A percentile compares a stretch with the other conserved stretches of the same genome.
Evolutionary conservation across 208 protist genomes (phyloP).

Genomic region (Trypanosoma cruzi): DNA sequence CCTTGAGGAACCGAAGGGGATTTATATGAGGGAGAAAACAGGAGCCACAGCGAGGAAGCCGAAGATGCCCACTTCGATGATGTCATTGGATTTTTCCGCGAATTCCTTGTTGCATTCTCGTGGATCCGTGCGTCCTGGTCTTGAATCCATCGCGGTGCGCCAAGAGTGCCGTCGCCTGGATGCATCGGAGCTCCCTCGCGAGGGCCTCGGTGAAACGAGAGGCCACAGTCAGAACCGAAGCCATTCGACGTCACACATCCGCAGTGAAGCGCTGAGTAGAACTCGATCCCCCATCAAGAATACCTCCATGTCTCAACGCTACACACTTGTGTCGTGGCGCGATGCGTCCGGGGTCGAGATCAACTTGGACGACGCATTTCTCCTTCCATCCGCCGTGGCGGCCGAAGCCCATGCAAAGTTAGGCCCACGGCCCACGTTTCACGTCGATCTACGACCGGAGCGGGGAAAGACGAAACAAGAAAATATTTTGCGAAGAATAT

Average conservation of each 20-base stretch:
- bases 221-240: not conserved
- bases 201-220: not conserved
- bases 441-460: too few relatives aligned
- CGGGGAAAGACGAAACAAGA: too few relatives aligned
- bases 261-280: not conserved
- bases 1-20: too few relatives aligned
- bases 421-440: too few relatives aligned
- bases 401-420: not conserved
- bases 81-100: too few relatives aligned
- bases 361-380: conserved; percentile 9
- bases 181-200: not conserved
- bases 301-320: not conserved
- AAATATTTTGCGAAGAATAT: too few relatives aligned
- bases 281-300: not conserved
- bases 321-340: not conserved
- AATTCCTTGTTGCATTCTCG: not conserved
- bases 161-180: too few relatives aligned
- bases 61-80: too few relatives aligned
- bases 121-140: not conserved
- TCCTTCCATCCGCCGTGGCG: not conserved
- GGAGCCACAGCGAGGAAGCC: not conserved
- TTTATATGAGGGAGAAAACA: not conserved
- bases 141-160: not conserved
- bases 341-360: conserved; percentile 19
- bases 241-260: not conserved